phyloP scores from a whole-genome alignment of 2,329 filamentous ascomycete species.

The Didymella exigua region DNA sequence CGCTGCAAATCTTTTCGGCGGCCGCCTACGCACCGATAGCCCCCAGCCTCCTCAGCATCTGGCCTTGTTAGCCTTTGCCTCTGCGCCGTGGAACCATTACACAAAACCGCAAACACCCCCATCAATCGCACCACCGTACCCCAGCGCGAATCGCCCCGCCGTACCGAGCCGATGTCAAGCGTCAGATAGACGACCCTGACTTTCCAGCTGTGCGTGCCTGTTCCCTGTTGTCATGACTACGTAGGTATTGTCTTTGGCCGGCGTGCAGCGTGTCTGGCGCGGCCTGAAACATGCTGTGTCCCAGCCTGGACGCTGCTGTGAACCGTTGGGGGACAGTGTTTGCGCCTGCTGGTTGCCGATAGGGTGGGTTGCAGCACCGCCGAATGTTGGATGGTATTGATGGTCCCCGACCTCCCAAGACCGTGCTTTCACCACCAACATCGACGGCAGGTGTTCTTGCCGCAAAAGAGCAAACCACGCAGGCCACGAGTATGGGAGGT shows the following conservation, averaged over 20 bases:
- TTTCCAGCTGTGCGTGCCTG: not conserved
- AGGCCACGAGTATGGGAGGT: not conserved
- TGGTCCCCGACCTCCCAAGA: not conserved
- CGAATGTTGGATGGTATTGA: slow-evolving; percentile 13
- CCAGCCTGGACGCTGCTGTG: slow-evolving; percentile 14
- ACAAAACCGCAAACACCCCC: slow-evolving; percentile 1
- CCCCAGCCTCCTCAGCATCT: not conserved
- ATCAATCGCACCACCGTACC: not conserved
- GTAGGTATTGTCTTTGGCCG: slow-evolving; percentile 1
- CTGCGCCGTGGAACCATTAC: slow-evolving; percentile 5
- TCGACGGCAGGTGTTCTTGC: not conserved
- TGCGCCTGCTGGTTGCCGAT: slow-evolving; percentile 8
- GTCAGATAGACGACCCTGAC: not conserved
- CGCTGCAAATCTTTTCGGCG: not conserved
- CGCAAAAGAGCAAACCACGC: not conserved
- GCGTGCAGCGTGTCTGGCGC: slow-evolving; percentile 3
- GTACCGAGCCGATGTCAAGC: slow-evolving; percentile 8
- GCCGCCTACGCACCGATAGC: not conserved
- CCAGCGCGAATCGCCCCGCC: not conserved
- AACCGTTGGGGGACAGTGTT: slow-evolving; percentile 17
- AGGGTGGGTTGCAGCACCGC: slow-evolving; percentile 5
- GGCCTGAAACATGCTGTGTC: slow-evolving; percentile 13
- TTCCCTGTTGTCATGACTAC: slow-evolving; percentile 12
- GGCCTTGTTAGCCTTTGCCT: not conserved
- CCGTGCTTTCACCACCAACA: not conserved